phyloP scores from a whole-genome alignment of 495 filamentous ascomycete species.

The Haplographium delicatum region DNA sequence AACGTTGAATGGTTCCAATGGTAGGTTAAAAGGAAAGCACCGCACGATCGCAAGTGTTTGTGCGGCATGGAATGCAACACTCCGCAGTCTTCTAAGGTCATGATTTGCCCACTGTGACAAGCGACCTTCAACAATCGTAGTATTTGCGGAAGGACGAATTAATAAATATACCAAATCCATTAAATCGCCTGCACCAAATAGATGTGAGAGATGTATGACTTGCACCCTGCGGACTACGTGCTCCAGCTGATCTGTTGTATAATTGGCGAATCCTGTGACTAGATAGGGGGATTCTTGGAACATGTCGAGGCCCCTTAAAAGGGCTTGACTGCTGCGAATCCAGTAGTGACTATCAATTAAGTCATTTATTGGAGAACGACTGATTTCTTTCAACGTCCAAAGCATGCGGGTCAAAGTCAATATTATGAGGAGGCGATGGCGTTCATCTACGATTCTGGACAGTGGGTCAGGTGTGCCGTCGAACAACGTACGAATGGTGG shows the following conservation, averaged over 20 bases:
- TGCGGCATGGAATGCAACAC: neutral
- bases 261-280: neutral
- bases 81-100: neutral
- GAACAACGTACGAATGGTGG: neutral
- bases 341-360: neutral
- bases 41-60: neutral
- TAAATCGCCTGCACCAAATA: conserved; percentile 1
- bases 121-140: neutral
- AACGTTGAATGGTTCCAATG: conserved; percentile 3
- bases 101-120: neutral
- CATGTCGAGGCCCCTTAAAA: neutral
- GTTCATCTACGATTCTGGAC: neutral
- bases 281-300: neutral
- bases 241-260: neutral
- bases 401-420: neutral
- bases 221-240: neutral
- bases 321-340: too few relatives aligned
- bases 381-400: neutral
- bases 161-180: conserved; percentile 1
- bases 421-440: neutral
- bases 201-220: neutral
- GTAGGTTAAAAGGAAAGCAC: neutral
- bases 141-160: neutral
- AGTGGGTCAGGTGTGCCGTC: neutral
- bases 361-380: neutral